These are phyloP conservation scores for Neohortaea acidophila DNA, from an alignment of 495 filamentous ascomycete species.

Conservation along the genomic window DNA sequence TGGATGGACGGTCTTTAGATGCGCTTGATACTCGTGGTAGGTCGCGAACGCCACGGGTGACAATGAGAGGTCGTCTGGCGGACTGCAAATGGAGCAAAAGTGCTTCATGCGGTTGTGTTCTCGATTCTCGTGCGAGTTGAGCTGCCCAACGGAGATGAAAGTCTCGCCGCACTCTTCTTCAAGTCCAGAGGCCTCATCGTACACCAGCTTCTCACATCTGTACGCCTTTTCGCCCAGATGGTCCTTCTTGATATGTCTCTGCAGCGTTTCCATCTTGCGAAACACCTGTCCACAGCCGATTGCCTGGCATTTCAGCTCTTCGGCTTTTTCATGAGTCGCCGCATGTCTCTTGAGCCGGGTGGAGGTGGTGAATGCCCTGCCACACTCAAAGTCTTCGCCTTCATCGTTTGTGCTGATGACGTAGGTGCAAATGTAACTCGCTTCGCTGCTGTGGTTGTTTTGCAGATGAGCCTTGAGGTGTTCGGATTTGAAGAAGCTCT, in stretches of 20 bases:
- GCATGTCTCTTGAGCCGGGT: conserved; percentile 45
- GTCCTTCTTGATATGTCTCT: conserved; percentile 57
- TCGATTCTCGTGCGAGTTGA: conserved; percentile 54
- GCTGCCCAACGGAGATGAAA: conserved; percentile 53
- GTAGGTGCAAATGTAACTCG: conserved; percentile 47
- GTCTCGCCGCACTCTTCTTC: conserved; percentile 14
- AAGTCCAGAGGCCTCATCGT: background rate
- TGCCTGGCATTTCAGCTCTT: conserved; percentile 42
- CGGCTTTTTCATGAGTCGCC: conserved; percentile 25
- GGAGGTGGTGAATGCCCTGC: conserved; percentile 62
- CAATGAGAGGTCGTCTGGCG: conserved; percentile 12
- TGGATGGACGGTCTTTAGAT: conserved; percentile 56
- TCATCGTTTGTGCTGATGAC: background rate
- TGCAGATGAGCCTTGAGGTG: conserved; percentile 75
- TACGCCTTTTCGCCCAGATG: conserved; percentile 52
- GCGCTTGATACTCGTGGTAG: conserved; percentile 49
- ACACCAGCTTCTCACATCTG: conserved; percentile 39
- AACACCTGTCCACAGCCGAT: conserved; percentile 65
- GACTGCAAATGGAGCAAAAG: conserved; percentile 54
- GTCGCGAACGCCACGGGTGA: conserved; percentile 48
- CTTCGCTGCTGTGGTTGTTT: conserved; percentile 57
- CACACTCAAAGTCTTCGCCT: conserved; percentile 46
- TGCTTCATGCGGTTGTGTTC: conserved; percentile 54
- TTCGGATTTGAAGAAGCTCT: conserved; percentile 64
- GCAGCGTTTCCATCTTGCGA: conserved; percentile 74